Conservation (phyloP, 2,329 filamentous ascomycete species). For the Talaromyces rugulosus region DNA sequence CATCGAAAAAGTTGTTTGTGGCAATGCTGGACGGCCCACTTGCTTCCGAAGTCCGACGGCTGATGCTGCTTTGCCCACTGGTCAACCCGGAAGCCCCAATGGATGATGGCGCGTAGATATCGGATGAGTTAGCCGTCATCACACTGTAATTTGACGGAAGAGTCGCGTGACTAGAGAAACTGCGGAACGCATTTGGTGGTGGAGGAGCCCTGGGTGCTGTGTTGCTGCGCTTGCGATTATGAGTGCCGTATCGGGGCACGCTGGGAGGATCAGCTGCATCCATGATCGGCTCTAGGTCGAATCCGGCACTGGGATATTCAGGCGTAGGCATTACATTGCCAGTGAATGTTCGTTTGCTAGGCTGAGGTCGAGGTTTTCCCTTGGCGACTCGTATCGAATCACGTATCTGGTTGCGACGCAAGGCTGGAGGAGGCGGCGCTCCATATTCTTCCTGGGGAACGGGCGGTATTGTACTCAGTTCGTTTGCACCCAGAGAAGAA, state of each 20-base stretch:
- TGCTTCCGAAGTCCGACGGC: constrained; percentile 49
- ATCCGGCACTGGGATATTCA: constrained; percentile 26
- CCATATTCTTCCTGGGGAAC: constrained; percentile 41
- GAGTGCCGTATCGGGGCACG: constrained; percentile 53
- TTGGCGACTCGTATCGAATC: constrained; percentile 91
- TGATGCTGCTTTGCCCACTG: constrained; percentile 23
- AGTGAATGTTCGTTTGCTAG: constrained; percentile 38
- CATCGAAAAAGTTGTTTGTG: constrained; percentile 69
- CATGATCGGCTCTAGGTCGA: constrained; percentile 30
- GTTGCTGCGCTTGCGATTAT: constrained; percentile 84
- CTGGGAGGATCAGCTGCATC: constrained; percentile 49
- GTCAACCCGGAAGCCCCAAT: constrained; percentile 36
- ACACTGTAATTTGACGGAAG: constrained; percentile 47
- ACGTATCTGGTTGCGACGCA: constrained; percentile 62
- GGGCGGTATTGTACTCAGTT: constrained; percentile 60
- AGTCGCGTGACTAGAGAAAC: constrained; percentile 58
- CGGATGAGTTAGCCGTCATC: constrained; percentile 57
- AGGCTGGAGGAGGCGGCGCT: constrained; percentile 41
- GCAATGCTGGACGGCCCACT: constrained; percentile 45
- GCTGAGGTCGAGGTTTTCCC: constrained; percentile 52
- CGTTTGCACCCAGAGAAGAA: constrained; percentile 74
- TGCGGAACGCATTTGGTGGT: constrained; percentile 70
- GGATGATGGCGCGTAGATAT: constrained; percentile 46
- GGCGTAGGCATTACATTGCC: constrained; percentile 29
- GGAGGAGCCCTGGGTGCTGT: constrained; percentile 68